A percentile compares a stretch with the other conserved stretches of the same genome.
Evolutionary conservation across 106 monocot species (phyloP).

Genomic region (Dioscorea alata): DNA sequence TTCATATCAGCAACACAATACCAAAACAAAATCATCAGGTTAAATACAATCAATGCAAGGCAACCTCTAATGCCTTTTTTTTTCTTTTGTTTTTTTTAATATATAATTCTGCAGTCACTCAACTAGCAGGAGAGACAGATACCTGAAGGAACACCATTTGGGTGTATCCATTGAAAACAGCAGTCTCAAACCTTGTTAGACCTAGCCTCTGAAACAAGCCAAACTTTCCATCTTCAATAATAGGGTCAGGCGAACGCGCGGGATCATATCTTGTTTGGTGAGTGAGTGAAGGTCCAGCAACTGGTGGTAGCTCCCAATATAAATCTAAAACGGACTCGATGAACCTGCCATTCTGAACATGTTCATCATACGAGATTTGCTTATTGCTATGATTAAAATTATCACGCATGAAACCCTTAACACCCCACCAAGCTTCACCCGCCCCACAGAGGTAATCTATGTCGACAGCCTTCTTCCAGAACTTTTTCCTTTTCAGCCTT

Average conservation of each 20-base stretch:
- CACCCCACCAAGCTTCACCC: conserved; percentile 74
- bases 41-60: no score
- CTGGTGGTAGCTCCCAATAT: conserved; percentile 75
- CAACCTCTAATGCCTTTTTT: no score
- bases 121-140: conserved; percentile 20
- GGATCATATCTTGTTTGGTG: conserved; percentile 83
- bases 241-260: conserved; percentile 50
- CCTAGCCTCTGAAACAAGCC: conserved; percentile 46
- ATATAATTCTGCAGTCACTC: no score
- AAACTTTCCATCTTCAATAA: conserved; percentile 52
- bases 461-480: conserved; percentile 69
- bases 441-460: conserved; percentile 48
- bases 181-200: conserved; percentile 30
- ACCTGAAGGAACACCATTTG: conserved; percentile 67
- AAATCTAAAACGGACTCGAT: conserved; percentile 64
- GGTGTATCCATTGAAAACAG: conserved; percentile 73
- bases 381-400: conserved; percentile 63
- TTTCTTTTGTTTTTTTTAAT: no score
- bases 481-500: conserved; percentile 38
- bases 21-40: no score
- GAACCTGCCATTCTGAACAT: conserved; percentile 74
- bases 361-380: conserved; percentile 52
- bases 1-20: no score
- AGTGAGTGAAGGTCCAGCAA: conserved; percentile 61
- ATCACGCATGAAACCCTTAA: conserved; percentile 51